Percentiles rank a stretch among this genome's conserved stretches.
Evolutionary conservation across 148 eudicot genomes (phyloP).

Genomic region (Vaccinium darrowii): DNA sequence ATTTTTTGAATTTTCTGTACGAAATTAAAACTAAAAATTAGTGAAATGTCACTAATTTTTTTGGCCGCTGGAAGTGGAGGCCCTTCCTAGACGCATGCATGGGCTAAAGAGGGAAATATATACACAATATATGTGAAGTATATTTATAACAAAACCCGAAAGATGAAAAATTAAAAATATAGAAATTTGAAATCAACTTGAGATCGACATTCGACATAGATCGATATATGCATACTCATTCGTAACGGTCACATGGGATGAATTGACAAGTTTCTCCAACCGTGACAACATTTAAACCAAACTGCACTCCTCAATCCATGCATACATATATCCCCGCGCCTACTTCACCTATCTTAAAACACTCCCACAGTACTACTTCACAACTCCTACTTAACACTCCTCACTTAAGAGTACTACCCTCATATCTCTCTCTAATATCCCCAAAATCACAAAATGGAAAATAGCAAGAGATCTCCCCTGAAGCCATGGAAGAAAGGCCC

Average conservation of each 20-base stretch:
- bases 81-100: too few species aligned
- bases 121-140: too few species aligned
- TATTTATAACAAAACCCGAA: too few species aligned
- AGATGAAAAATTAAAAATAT: background rate
- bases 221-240: background rate
- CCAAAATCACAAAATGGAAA: slow-evolving; percentile 45
- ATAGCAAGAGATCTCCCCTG: slow-evolving; percentile 41
- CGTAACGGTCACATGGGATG: slow-evolving; percentile 67
- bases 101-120: too few species aligned
- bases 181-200: too few species aligned
- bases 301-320: slow-evolving; percentile 35
- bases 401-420: background rate
- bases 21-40: too few species aligned
- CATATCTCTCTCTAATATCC: background rate
- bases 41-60: too few species aligned
- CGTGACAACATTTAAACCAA: slow-evolving; percentile 71
- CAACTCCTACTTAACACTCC: background rate
- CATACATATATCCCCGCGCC: slow-evolving; percentile 34
- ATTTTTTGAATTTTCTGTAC: too few species aligned
- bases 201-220: background rate
- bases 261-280: slow-evolving; percentile 35
- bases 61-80: too few species aligned
- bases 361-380: background rate
- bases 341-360: slow-evolving; percentile 7
- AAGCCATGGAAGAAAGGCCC: slow-evolving; percentile 99